Evolutionary conservation across 2,329 filamentous ascomycete species (phyloP).

Genomic region (Clathrospora elynae): DNA sequence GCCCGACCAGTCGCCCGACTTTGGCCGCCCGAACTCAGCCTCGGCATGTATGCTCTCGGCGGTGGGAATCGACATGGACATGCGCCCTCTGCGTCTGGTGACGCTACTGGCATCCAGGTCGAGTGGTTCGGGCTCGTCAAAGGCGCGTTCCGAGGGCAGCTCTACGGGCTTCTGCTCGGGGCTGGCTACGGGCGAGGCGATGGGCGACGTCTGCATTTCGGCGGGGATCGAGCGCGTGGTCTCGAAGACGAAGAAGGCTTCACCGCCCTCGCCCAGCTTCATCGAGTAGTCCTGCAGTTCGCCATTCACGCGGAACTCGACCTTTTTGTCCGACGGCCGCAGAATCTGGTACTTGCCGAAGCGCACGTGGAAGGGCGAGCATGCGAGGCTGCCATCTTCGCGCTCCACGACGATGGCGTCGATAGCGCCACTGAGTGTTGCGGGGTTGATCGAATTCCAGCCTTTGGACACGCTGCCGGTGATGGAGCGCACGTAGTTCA

Average conservation of each 20-base stretch:
- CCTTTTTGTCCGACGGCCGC: constrained; percentile 96
- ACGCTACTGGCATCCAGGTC: constrained; percentile 61
- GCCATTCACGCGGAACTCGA: constrained; percentile 95
- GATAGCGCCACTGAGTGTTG: constrained; percentile 95
- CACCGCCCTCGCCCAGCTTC: constrained; percentile 96
- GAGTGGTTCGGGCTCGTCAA: constrained; percentile 73
- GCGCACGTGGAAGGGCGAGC: constrained; percentile 96
- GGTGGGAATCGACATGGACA: constrained; percentile 39
- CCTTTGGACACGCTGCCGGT: constrained; percentile 96
- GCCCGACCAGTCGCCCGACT: constrained; percentile 46
- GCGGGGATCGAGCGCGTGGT: constrained; percentile 91
- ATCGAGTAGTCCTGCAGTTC: constrained; percentile 91
- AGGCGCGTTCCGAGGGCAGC: constrained; percentile 49
- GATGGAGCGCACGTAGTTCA: constrained; percentile 98
- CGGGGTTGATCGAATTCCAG: constrained; percentile 99
- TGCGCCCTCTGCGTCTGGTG: constrained; percentile 30
- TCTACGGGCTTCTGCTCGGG: constrained; percentile 66
- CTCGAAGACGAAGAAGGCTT: constrained; percentile 99
- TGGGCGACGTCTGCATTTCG: constrained; percentile 89
- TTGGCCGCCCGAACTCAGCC: constrained; percentile 29
- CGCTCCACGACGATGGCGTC: constrained; percentile 98
- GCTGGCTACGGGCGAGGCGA: constrained; percentile 87
- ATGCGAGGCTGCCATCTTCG: constrained; percentile 83
- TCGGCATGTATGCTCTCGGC: constrained; percentile 27
- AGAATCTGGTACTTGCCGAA: constrained; percentile 98